Evolutionary conservation across 176 grass and related monocot species (phyloP).

Genomic region (Microstegium vimineum): DNA sequence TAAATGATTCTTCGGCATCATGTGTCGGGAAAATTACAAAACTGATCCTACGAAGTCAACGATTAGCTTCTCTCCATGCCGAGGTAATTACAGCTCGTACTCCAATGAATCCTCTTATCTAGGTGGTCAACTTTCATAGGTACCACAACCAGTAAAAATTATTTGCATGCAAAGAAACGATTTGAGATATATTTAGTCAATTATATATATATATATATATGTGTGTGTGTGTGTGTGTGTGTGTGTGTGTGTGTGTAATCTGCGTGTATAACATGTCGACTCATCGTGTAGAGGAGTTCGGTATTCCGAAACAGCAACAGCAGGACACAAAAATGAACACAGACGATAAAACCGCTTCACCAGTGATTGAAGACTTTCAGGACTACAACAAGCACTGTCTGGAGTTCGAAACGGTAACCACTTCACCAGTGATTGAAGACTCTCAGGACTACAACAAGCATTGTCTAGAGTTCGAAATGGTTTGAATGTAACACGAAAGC

Average conservation of each 20-base stretch:
- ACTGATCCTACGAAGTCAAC: conserved; percentile 26
- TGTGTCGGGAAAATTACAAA: conserved; percentile 1
- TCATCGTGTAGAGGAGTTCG: neutral
- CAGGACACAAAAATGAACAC: neutral
- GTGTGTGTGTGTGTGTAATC: too few species aligned
- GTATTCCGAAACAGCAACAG: neutral
- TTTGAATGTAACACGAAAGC: neutral
- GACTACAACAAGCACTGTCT: conserved; percentile 14
- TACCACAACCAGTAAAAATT: neutral
- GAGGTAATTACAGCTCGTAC: conserved; percentile 17
- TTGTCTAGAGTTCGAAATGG: neutral
- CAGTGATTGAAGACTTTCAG: neutral
- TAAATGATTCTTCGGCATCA: conserved; percentile 3
- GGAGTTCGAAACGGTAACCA: too few species aligned
- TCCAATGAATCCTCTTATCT: conserved; percentile 10
- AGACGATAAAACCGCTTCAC: neutral
- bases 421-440: neutral
- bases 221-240: too few species aligned
- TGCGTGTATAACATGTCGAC: neutral
- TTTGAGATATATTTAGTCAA: neutral
- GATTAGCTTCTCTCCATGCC: conserved; percentile 30
- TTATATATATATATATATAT: too few species aligned
- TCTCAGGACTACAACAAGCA: neutral
- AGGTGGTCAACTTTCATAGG: conserved; percentile 21
- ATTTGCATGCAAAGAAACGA: neutral